phyloP scores from a whole-genome alignment of 2,329 filamentous ascomycete species.

The Waltergamsia citrina region DNA sequence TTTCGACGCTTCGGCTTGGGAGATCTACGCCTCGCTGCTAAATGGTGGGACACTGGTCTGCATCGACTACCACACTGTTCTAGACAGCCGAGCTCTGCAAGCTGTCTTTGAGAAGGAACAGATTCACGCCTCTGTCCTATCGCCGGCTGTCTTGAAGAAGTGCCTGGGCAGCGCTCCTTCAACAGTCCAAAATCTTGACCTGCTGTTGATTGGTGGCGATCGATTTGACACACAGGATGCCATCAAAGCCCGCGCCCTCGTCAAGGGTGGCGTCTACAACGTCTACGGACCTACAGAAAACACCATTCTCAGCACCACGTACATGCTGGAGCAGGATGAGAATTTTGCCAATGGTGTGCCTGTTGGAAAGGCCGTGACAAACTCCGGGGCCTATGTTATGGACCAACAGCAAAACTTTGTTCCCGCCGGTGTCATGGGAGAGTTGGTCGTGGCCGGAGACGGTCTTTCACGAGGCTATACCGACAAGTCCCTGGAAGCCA shows the following conservation, averaged over 20 bases:
- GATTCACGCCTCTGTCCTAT: conserved; percentile 4
- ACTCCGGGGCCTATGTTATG: conserved; percentile 11
- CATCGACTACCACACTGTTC: conserved; percentile 7
- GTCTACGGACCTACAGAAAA: conserved; percentile 15
- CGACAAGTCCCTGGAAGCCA: conserved; percentile 2
- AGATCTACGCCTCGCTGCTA: conserved; percentile 10
- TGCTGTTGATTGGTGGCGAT: conserved; percentile 8
- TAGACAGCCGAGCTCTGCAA: conserved; percentile 7
- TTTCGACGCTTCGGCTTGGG: conserved; percentile 10
- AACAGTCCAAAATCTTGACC: conserved; percentile 4
- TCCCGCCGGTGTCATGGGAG: conserved; percentile 11
- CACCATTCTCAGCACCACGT: conserved; percentile 8
- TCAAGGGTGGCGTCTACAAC: conserved; percentile 6
- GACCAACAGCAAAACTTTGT: conserved; percentile 11
- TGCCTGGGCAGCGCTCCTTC: conserved; percentile 5
- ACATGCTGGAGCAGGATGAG: conserved; percentile 7
- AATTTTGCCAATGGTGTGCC: conserved; percentile 8
- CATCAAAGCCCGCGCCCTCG: background rate
- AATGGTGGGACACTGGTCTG: conserved; percentile 11
- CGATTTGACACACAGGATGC: conserved; percentile 7
- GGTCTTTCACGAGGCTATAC: conserved; percentile 11
- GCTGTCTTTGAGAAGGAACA: conserved; percentile 4
- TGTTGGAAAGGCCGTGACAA: conserved; percentile 10
- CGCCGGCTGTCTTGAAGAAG: conserved; percentile 9
- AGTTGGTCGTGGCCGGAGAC: conserved; percentile 14